phyloP scores from a whole-genome alignment of 805 yeast genomes.

The Scheffersomyces stipitis region DNA sequence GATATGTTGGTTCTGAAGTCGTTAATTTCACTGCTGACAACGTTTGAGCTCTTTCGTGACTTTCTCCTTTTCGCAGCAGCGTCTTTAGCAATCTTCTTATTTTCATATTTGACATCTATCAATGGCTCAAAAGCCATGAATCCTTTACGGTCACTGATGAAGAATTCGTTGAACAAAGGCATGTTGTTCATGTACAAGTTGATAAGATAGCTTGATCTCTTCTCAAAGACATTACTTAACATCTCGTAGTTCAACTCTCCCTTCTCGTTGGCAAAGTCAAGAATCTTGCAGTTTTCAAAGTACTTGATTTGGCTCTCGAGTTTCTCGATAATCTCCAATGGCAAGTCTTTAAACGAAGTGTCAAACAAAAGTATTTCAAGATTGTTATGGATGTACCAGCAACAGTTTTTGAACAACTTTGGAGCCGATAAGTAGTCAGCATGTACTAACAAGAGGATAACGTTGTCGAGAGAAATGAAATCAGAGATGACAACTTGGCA shows the following conservation, averaged over 20 bases:
- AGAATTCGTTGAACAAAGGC: constrained; percentile 25
- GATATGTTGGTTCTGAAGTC: constrained; percentile 26
- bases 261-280: constrained; percentile 17
- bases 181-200: constrained; percentile 20
- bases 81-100: constrained; percentile 6
- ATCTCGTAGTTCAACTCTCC: constrained; percentile 14
- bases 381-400: constrained; percentile 68
- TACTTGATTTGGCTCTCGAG: constrained; percentile 28
- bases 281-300: constrained; percentile 27
- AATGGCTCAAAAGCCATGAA: constrained; percentile 33
- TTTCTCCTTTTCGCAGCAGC: constrained; percentile 18
- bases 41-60: constrained; percentile 23
- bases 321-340: constrained; percentile 21
- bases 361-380: constrained; percentile 61
- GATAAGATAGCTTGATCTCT: constrained; percentile 16
- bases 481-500: constrained; percentile 63
- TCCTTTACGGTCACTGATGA: constrained; percentile 36
- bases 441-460: constrained; percentile 52
- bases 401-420: constrained; percentile 58
- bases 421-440: constrained; percentile 52
- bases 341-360: constrained; percentile 25
- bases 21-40: constrained; percentile 16
- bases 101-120: constrained; percentile 29
- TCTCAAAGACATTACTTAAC: constrained; percentile 19
- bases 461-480: constrained; percentile 59